Percentiles rank a stretch among this genome's conserved stretches.
Conservation (phyloP, 2,329 filamentous ascomycete genomes). For the Thermochaetoides dissita region DNA sequence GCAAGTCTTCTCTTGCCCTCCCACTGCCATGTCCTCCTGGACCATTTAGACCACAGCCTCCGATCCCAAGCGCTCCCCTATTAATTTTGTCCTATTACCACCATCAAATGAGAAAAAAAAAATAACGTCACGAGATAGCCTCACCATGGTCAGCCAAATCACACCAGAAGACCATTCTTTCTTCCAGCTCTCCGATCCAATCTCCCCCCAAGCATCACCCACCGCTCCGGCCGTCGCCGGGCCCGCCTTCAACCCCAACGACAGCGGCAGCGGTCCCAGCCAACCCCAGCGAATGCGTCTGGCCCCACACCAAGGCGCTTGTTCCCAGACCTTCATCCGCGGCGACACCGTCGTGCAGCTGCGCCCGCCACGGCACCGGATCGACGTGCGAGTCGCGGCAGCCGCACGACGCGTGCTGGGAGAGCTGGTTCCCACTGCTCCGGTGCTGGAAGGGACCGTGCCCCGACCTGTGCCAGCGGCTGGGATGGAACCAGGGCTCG, state of each 20-base stretch:
- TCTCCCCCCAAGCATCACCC: no score
- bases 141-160: no score
- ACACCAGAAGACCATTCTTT: no score
- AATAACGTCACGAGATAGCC: no score
- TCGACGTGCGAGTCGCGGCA: constrained; percentile 25
- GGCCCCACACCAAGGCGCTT: constrained; percentile 25
- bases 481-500: no score
- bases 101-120: no score
- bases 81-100: no score
- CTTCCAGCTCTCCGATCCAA: no score
- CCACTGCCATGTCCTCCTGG: no score
- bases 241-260: not conserved
- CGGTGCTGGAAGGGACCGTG: constrained; percentile 23
- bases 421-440: constrained; percentile 27
- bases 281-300: constrained; percentile 17
- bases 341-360: constrained; percentile 32
- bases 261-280: constrained; percentile 20
- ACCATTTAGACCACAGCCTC: no score
- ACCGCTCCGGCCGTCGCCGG: not conserved
- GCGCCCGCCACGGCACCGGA: constrained; percentile 27
- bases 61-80: no score
- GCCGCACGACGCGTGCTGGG: constrained; percentile 28
- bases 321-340: constrained; percentile 35
- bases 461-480: constrained; percentile 23
- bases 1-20: no score